phyloP scores from a whole-genome alignment of 495 filamentous ascomycete species.

The Penicillium flavigenum region DNA sequence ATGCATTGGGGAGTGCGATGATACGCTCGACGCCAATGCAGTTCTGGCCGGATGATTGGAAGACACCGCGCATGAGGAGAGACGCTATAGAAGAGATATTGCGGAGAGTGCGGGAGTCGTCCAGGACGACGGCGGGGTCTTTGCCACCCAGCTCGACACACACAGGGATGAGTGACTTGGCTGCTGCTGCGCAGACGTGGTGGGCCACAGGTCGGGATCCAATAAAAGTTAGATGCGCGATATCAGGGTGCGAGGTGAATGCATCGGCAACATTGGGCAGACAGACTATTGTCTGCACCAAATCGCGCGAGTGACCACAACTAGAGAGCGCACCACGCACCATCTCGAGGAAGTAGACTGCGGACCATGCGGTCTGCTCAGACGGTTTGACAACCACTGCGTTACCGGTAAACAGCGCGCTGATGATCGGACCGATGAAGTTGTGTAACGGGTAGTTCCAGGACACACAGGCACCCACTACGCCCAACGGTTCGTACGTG shows the following conservation, averaged over 20 bases:
- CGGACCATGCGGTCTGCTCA: conserved; percentile 91
- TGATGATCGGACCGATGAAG: conserved; percentile 85
- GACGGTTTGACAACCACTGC: conserved; percentile 88
- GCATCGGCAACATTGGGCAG: conserved; percentile 79
- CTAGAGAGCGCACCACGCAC: conserved; percentile 72
- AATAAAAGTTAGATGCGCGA: conserved; percentile 96
- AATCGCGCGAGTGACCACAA: conserved; percentile 78
- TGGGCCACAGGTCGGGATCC: conserved; percentile 85
- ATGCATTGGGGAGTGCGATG: conserved; percentile 72
- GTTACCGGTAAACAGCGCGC: conserved; percentile 89
- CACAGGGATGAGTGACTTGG: conserved; percentile 78
- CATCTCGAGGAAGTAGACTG: conserved; percentile 75
- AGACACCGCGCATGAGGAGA: conserved; percentile 84
- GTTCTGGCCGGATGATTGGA: conserved; percentile 97
- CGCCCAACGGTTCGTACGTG: conserved; percentile 85
- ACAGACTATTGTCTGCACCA: conserved; percentile 83
- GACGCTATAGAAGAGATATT: conserved; percentile 70
- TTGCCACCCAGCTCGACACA: conserved; percentile 93
- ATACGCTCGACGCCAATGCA: conserved; percentile 96
- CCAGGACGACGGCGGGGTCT: conserved; percentile 88
- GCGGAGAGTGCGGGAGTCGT: conserved; percentile 58
- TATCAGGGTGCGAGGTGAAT: conserved; percentile 81
- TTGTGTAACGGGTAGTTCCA: conserved; percentile 99
- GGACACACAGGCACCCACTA: conserved; percentile 87
- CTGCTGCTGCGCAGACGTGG: conserved; percentile 80